These are phyloP conservation scores for Neonectria faginata DNA, from an alignment of 2,329 filamentous ascomycete genomes.

Conservation along the genomic window DNA sequence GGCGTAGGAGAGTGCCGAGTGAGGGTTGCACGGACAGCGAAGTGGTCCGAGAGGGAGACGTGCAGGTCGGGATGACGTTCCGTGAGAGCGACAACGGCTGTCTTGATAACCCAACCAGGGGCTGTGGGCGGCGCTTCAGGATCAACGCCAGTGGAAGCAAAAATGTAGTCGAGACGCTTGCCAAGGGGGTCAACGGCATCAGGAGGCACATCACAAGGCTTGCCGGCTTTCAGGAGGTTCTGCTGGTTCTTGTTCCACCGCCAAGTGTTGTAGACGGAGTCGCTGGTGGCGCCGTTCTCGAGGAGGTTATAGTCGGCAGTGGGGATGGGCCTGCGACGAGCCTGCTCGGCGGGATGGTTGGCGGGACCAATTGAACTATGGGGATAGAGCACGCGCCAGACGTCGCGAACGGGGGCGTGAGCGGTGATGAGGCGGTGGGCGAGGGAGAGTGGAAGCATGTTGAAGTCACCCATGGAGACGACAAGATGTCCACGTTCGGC, in stretches of 20 bases:
- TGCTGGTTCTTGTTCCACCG: slow-evolving; percentile 81
- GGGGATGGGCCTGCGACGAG: slow-evolving; percentile 75
- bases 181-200: slow-evolving; percentile 77
- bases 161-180: slow-evolving; percentile 96
- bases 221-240: slow-evolving; percentile 72
- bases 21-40: slow-evolving; percentile 87
- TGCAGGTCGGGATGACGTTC: slow-evolving; percentile 82
- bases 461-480: slow-evolving; percentile 92
- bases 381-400: slow-evolving; percentile 87
- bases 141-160: slow-evolving; percentile 70
- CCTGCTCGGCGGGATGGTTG: slow-evolving; percentile 73
- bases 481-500: slow-evolving; percentile 85
- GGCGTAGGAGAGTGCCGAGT: slow-evolving; percentile 56
- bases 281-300: slow-evolving; percentile 88
- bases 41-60: slow-evolving; percentile 94
- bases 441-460: slow-evolving; percentile 90
- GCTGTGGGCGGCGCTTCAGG: slow-evolving; percentile 47
- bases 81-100: slow-evolving; percentile 81
- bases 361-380: slow-evolving; percentile 83
- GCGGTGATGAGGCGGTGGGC: slow-evolving; percentile 85
- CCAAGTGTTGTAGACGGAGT: slow-evolving; percentile 92
- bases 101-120: slow-evolving; percentile 75
- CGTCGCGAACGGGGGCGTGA: slow-evolving; percentile 81
- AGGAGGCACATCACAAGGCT: slow-evolving; percentile 68
- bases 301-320: slow-evolving; percentile 81